Evolutionary conservation across 768 basidiomycete genomes (phyloP).

Genomic region (Termitomyces sp.): DNA sequence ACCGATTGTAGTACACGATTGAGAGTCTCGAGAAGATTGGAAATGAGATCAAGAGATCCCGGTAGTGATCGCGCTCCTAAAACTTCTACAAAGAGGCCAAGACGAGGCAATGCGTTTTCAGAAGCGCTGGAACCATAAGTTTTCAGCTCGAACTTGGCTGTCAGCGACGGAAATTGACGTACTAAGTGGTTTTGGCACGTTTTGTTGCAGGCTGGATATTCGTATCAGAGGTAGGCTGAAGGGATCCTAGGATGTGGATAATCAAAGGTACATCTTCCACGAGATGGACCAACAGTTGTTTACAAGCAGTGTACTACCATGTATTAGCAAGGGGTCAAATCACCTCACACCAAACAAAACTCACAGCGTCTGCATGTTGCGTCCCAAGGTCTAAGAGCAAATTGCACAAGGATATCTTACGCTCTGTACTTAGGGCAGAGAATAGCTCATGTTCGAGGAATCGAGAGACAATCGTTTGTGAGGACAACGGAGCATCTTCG

Average conservation of each 20-base stretch:
- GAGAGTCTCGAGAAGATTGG: constrained; percentile 69
- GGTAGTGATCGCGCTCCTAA: constrained; percentile 61
- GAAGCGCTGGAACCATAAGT: constrained; percentile 20
- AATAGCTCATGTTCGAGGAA: constrained; percentile 58
- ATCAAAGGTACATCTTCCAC: constrained; percentile 52
- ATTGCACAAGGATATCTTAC: constrained; percentile 52
- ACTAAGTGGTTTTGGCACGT: constrained; percentile 61
- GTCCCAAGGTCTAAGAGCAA: constrained; percentile 52
- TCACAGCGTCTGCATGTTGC: constrained; percentile 46
- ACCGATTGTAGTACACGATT: constrained; percentile 59
- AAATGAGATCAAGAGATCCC: constrained; percentile 69
- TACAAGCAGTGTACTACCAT: constrained; percentile 41
- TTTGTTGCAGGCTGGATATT: constrained; percentile 53
- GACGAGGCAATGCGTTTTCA: constrained; percentile 38
- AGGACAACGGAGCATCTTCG: constrained; percentile 36
- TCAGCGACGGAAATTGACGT: constrained; percentile 15
- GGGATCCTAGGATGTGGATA: constrained; percentile 42
- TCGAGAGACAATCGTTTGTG: constrained; percentile 38
- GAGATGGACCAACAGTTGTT: constrained; percentile 45
- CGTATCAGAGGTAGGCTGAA: constrained; percentile 44
- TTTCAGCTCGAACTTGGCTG: neutral
- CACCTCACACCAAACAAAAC: constrained; percentile 10
- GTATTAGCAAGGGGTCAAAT: neutral
- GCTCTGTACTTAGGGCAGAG: constrained; percentile 43
- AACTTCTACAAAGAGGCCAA: constrained; percentile 67